These are phyloP conservation scores for Magnaporthiopsis rhizophila DNA, from an alignment of 2,329 filamentous ascomycete genomes.

Conservation along the genomic window DNA sequence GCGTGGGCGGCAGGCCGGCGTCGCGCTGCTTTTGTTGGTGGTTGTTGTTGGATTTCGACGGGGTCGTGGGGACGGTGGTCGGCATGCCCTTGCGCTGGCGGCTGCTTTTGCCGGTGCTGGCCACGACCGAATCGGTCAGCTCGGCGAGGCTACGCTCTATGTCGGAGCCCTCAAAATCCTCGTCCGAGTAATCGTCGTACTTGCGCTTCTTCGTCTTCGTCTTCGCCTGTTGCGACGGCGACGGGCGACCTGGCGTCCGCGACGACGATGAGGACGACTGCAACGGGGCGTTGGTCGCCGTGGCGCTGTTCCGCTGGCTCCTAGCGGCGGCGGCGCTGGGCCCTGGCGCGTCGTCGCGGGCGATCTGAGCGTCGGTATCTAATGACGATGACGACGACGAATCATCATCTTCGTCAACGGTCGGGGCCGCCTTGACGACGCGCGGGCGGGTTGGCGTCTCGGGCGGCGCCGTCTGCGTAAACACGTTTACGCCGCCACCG, in stretches of 20 bases:
- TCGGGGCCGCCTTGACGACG: neutral
- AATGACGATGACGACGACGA: neutral
- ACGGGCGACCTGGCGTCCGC: neutral
- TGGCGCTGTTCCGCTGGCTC: neutral
- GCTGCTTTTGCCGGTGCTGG: neutral
- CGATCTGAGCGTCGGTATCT: conserved; percentile 4
- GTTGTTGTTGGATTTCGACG: neutral
- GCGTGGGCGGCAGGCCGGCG: conserved; percentile 5
- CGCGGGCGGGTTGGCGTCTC: conserved; percentile 3
- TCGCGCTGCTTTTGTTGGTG: neutral
- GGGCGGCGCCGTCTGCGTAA: neutral
- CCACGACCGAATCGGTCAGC: conserved; percentile 1
- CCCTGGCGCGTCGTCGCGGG: neutral
- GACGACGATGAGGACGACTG: conserved; percentile 1
- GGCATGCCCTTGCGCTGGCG: neutral
- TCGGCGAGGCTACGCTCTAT: conserved; percentile 1
- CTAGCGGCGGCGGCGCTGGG: neutral
- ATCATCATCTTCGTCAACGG: neutral
- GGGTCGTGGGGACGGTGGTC: neutral
- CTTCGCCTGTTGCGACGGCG: neutral
- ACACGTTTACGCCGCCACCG: neutral
- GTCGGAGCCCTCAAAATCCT: conserved; percentile 5
- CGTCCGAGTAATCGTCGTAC: conserved; percentile 5
- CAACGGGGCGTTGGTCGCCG: neutral
- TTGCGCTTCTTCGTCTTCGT: conserved; percentile 1